These are phyloP conservation scores for Hymenoscyphus linearis DNA, from an alignment of 2,329 filamentous ascomycete species.

Conservation along the genomic window DNA sequence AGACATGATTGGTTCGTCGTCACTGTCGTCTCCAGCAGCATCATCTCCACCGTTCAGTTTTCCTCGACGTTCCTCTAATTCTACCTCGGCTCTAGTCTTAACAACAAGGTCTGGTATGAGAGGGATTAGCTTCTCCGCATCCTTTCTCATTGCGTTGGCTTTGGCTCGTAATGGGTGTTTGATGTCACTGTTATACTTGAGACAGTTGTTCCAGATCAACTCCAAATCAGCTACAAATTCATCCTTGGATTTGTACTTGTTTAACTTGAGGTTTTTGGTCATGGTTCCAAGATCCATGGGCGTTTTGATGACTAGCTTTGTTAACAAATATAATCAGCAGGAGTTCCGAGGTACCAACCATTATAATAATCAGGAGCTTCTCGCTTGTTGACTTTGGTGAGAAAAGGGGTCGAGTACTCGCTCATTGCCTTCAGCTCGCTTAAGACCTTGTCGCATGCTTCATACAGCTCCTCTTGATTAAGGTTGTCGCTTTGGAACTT, in stretches of 20 bases:
- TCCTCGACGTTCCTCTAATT: slow-evolving; percentile 77
- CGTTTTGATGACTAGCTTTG: slow-evolving; percentile 75
- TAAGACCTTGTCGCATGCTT: slow-evolving; percentile 92
- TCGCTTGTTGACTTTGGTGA: slow-evolving; percentile 91
- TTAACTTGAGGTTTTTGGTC: slow-evolving; percentile 90
- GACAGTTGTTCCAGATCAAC: slow-evolving; percentile 93
- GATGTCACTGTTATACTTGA: slow-evolving; percentile 90
- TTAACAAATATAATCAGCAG: background rate
- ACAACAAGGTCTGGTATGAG: slow-evolving; percentile 91
- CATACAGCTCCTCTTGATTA: slow-evolving; percentile 95
- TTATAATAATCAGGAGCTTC: slow-evolving; percentile 95
- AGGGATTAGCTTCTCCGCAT: slow-evolving; percentile 93
- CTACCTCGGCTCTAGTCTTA: slow-evolving; percentile 86
- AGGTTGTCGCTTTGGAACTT: slow-evolving; percentile 99
- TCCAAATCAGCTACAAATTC: slow-evolving; percentile 94
- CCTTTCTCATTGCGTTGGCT: slow-evolving; percentile 93
- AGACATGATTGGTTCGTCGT: slow-evolving; percentile 98
- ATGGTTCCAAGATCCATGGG: slow-evolving; percentile 97
- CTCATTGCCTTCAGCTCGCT: slow-evolving; percentile 96
- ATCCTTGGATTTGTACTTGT: slow-evolving; percentile 80
- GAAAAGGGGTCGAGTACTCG: slow-evolving; percentile 93
- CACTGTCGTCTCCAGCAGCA: slow-evolving; percentile 82
- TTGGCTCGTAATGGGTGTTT: slow-evolving; percentile 85
- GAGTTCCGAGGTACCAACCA: slow-evolving; percentile 49
- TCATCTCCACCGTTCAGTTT: slow-evolving; percentile 82